phyloP scores from a whole-genome alignment of 1,284 basidiomycete genomes.

The Paramarasmius palmivorus region DNA sequence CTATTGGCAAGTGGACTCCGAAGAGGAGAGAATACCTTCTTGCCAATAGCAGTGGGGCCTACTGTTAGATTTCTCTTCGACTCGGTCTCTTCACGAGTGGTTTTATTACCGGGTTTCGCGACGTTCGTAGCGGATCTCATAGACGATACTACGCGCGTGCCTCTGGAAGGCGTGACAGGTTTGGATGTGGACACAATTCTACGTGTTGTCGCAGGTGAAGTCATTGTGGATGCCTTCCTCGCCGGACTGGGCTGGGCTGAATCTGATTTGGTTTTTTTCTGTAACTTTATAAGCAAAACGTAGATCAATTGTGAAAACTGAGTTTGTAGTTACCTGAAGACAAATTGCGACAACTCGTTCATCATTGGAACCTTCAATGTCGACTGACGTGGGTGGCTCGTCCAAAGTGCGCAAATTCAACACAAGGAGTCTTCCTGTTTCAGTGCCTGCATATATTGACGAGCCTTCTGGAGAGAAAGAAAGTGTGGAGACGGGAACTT shows the following conservation, averaged over 20 bases:
- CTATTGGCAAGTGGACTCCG: slow-evolving; percentile 44
- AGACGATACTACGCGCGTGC: not conserved
- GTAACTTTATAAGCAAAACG: not conserved
- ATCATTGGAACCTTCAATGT: slow-evolving; percentile 39
- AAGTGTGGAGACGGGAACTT: slow-evolving; percentile 53
- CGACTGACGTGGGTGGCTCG: slow-evolving; percentile 54
- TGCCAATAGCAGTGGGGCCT: too few relatives aligned
- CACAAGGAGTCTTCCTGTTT: slow-evolving; percentile 58
- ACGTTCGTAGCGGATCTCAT: not conserved
- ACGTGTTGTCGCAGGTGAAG: not conserved
- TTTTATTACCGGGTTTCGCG: not conserved
- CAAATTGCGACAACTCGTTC: slow-evolving; percentile 50
- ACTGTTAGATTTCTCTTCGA: not conserved
- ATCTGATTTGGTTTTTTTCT: slow-evolving; percentile 32
- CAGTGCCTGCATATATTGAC: slow-evolving; percentile 62
- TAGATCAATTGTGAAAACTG: not conserved
- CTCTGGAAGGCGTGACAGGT: not conserved
- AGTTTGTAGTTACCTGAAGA: slow-evolving; percentile 46
- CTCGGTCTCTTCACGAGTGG: not conserved
- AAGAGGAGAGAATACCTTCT: slow-evolving; percentile 40
- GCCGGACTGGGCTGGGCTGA: not conserved
- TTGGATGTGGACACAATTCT: not conserved
- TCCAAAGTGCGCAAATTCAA: slow-evolving; percentile 65
- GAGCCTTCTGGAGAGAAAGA: slow-evolving; percentile 70
- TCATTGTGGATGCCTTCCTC: slow-evolving; percentile 1